Evolutionary conservation across 352 stramenopile species (phyloP).

Genomic region (Phytophthora ohioensis): DNA sequence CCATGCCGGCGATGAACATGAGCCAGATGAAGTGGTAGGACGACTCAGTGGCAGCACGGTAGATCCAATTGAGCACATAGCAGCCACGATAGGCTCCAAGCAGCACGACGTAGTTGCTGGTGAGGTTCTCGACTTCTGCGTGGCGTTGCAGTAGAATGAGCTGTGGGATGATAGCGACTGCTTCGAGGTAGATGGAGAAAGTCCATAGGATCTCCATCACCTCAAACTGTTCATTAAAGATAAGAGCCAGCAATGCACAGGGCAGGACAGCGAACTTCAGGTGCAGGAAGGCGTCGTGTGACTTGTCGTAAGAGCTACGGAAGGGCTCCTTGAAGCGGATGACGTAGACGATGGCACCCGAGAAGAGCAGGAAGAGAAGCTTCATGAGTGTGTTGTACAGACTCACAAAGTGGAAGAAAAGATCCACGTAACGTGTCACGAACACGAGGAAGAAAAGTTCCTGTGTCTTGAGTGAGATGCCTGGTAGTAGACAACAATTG

Average conservation of each 20-base stretch:
- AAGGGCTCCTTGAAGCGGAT: slow-evolving; percentile 97
- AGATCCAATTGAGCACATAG: slow-evolving; percentile 99
- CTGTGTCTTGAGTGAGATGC: slow-evolving; percentile 99
- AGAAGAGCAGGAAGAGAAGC: slow-evolving; percentile 97
- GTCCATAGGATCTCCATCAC: slow-evolving; percentile 97
- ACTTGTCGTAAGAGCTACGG: slow-evolving; percentile 98
- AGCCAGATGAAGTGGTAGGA: slow-evolving; percentile 99
- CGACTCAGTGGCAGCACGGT: slow-evolving; percentile 95
- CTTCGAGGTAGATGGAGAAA: slow-evolving; percentile 99
- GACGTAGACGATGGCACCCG: slow-evolving; percentile 98
- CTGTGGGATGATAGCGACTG: slow-evolving; percentile 99
- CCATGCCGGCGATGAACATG: slow-evolving; percentile 98
- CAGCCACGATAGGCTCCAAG: slow-evolving; percentile 97
- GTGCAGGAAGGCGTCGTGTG: slow-evolving; percentile 99
- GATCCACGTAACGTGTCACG: slow-evolving; percentile 97
- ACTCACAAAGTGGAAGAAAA: slow-evolving; percentile 96
- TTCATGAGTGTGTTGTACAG: slow-evolving; percentile 99
- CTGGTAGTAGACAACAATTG: slow-evolving; percentile 43
- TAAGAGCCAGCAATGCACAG: slow-evolving; percentile 94
- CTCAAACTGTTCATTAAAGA: slow-evolving; percentile 95
- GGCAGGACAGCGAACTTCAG: slow-evolving; percentile 97
- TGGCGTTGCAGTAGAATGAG: slow-evolving; percentile 99
- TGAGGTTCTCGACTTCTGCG: slow-evolving; percentile 99
- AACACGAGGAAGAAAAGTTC: slow-evolving; percentile 99
- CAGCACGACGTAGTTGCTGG: slow-evolving; percentile 99